Evolutionary conservation across 805 yeast genomes (phyloP), one percentile per base, ranked within the genome.

Genomic region (Saturnispora ahearnii): DNA sequence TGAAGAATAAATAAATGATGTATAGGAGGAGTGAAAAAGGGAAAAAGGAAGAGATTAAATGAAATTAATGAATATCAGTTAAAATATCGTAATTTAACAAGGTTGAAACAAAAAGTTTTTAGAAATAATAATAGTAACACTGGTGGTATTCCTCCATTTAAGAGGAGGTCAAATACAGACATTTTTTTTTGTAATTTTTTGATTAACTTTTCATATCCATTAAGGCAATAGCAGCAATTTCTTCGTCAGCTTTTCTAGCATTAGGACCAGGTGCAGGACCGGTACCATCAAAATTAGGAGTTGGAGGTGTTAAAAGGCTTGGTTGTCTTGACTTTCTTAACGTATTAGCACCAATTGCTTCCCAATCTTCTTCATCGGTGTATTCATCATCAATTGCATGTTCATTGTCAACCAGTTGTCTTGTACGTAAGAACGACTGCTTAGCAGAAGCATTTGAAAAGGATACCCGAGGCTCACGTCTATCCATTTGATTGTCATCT

Each of bases 341-440:
- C 41, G 78, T 70, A 36, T 77, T 82, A 0, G 96, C 89, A 1
- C 97, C 97, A 48, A 90, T 83, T 0, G 88, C 69, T 54, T 82
- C 85, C 99, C 99, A 91, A 66, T 91, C 98, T 66, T 91, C 99
- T 62, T 91, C 98, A 65, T 91, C 99, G 0, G 99, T 91, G 47
- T 52, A 58, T 15, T 47, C 50, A 38, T 51, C 48, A 28, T 54
- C 55, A 31, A 60, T 58, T 30, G 54, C 62, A 47, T 65, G 60
- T 26, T 59, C 56, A 43, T 63, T 55, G 28, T 50, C 43, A 45
- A 24, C n/a, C 12, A 29, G 4, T 18, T 60, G 62, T 4, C 51
- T 47, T 13, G 69, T 62, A 34, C 72, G 57, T 33, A 73, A 55
- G 42, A 72, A 73, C 3, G 74, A 70, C 48, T 74, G 72, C 37